Conservation (phyloP, 371 early-diverging fungal species). For the Apophysomyces ossiformis region DNA sequence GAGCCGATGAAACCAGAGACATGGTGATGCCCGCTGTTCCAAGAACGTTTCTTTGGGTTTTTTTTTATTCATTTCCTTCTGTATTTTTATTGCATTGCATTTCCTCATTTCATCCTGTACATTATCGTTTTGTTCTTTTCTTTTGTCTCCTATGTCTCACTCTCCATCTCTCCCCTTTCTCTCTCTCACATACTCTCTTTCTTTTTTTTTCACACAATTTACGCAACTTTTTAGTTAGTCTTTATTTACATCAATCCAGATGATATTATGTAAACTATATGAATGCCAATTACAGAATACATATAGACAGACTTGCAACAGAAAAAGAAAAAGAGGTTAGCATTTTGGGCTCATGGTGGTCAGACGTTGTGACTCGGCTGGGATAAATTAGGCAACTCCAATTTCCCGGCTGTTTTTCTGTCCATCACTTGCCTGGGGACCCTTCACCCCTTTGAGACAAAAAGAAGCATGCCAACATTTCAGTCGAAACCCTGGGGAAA, state of each 20-base stretch:
- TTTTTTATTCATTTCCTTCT: not conserved
- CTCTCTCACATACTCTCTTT: not conserved
- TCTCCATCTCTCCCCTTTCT: not conserved
- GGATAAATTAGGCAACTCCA: too few species aligned
- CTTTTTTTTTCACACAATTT: not conserved
- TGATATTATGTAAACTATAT: too few species aligned
- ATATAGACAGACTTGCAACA: too few species aligned
- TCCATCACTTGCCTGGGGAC: too few species aligned
- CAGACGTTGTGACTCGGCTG: too few species aligned
- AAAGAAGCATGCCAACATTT: slow-evolving; percentile 43
- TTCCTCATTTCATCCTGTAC: not conserved
- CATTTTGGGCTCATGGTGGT: too few species aligned
- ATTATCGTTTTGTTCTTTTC: not conserved
- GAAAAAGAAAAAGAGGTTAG: too few species aligned
- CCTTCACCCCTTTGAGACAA: not conserved
- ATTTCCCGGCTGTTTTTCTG: too few species aligned
- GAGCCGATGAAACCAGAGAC: slow-evolving; percentile 3
- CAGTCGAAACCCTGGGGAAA: slow-evolving; percentile 46
- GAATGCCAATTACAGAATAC: too few species aligned
- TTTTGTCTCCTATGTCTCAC: not conserved
- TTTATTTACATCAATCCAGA: too few species aligned
- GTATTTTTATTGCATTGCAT: slow-evolving; percentile 10
- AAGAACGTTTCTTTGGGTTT: too few species aligned
- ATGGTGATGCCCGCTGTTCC: not conserved
- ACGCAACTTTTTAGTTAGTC: not conserved